phyloP scores from a whole-genome alignment of 371 early-diverging fungal genomes.

The Rhizopus delemar region DNA sequence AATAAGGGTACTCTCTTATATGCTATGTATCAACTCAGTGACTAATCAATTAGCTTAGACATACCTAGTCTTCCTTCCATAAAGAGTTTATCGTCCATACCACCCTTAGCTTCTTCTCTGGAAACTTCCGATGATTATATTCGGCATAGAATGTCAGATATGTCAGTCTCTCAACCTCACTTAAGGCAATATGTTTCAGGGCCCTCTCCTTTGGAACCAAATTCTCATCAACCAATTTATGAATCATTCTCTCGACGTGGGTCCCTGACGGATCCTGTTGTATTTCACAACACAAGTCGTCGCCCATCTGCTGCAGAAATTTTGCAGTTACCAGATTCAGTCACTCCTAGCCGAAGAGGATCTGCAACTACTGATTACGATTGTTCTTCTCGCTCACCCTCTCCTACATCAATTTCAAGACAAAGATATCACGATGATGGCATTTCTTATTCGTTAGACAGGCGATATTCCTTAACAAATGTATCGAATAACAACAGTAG shows the following conservation, averaged over 20 bases:
- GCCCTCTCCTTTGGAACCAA: slow-evolving; percentile 38
- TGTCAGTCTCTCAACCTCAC: slow-evolving; percentile 34
- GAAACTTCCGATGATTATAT: slow-evolving; percentile 41
- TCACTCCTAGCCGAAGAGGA: slow-evolving; percentile 36
- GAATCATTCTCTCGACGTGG: slow-evolving; percentile 38
- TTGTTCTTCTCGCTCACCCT: slow-evolving; percentile 39
- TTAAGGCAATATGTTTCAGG: slow-evolving; percentile 1
- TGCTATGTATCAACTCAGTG: too few species aligned
- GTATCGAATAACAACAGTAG: slow-evolving; percentile 20
- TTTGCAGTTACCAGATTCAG: slow-evolving; percentile 34
- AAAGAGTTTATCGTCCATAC: not conserved
- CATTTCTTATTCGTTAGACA: slow-evolving; percentile 9
- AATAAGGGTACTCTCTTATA: too few species aligned
- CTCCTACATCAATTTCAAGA: slow-evolving; percentile 32
- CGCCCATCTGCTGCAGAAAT: slow-evolving; percentile 38
- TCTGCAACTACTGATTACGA: slow-evolving; percentile 39
- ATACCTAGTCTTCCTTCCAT: not conserved
- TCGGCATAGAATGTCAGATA: slow-evolving; percentile 49
- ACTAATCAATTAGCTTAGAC: not conserved
- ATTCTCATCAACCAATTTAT: slow-evolving; percentile 25
- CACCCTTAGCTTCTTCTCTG: not conserved
- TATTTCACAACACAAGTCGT: slow-evolving; percentile 27
- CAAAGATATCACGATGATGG: slow-evolving; percentile 14
- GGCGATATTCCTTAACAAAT: slow-evolving; percentile 44
- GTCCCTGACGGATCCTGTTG: slow-evolving; percentile 35